These are phyloP conservation scores for Linum lewisii DNA, from an alignment of 345 rosid species.

Conservation along the genomic window DNA sequence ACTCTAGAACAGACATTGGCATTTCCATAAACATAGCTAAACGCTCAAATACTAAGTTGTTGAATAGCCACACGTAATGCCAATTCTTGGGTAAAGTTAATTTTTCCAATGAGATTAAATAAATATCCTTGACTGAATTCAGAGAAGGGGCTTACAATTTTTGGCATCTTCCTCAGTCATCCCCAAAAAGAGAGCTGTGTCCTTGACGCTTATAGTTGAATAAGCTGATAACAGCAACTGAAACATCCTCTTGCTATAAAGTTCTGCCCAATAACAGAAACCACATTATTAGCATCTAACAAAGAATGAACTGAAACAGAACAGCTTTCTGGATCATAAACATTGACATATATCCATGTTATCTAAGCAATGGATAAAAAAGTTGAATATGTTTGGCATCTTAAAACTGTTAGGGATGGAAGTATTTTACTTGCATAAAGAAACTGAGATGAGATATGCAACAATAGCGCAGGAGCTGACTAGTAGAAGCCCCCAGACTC, in stretches of 20 bases:
- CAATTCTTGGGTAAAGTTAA: background rate
- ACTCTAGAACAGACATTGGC: background rate
- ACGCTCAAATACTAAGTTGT: background rate
- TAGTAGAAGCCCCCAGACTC: too few relatives aligned
- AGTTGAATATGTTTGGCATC: background rate
- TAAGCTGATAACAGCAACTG: conserved; percentile 72
- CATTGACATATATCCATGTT: background rate
- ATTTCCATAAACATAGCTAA: background rate
- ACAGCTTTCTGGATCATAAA: background rate
- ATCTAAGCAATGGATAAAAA: background rate
- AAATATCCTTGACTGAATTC: background rate
- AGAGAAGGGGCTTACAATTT: conserved; percentile 44
- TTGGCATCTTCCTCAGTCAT: conserved; percentile 74
- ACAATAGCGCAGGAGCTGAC: background rate
- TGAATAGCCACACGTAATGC: background rate
- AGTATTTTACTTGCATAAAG: background rate
- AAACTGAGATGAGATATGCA: background rate
- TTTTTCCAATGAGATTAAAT: background rate
- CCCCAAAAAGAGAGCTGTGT: conserved; percentile 74
- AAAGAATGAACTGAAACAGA: conserved; percentile 6
- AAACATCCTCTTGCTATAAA: conserved; percentile 73
- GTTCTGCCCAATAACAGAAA: conserved; percentile 33
- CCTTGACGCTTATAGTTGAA: conserved; percentile 62
- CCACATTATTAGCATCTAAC: conserved; percentile 13
- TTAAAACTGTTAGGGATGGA: background rate